Conservation (phyloP, 2,329 filamentous ascomycete species). For the Clonostachys rosea region DNA sequence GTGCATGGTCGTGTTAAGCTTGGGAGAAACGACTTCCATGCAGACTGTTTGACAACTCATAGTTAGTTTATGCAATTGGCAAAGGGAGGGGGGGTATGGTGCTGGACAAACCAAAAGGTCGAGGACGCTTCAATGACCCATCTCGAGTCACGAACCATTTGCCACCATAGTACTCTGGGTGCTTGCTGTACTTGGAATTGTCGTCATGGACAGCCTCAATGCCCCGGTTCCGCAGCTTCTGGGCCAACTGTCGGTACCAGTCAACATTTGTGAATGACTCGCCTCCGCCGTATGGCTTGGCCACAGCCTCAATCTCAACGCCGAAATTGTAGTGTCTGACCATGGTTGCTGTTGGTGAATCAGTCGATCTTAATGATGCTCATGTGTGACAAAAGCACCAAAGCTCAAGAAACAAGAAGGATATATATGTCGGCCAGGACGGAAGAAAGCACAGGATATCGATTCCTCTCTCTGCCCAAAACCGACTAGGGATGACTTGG, state of each 20-base stretch:
- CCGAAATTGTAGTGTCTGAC: slow-evolving; percentile 31
- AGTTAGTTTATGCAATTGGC: neutral
- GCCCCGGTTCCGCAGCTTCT: slow-evolving; percentile 29
- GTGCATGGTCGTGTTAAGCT: slow-evolving; percentile 24
- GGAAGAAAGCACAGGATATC: no score
- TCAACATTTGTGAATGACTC: slow-evolving; percentile 30
- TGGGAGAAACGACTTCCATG: slow-evolving; percentile 34
- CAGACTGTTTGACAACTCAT: slow-evolving; percentile 17
- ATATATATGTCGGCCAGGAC: no score
- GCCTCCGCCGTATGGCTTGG: slow-evolving; percentile 26
- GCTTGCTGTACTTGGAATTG: slow-evolving; percentile 30
- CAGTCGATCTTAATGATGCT: no score
- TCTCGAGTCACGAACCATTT: slow-evolving; percentile 35
- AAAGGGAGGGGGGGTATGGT: neutral
- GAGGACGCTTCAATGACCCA: slow-evolving; percentile 28
- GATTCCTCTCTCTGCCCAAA: no score
- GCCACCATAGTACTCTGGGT: slow-evolving; percentile 32
- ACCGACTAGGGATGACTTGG: no score
- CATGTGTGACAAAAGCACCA: no score
- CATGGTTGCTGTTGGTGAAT: slow-evolving; percentile 8
- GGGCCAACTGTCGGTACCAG: slow-evolving; percentile 31
- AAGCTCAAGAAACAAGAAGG: no score
- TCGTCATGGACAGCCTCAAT: slow-evolving; percentile 29
- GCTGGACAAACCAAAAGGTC: slow-evolving; percentile 21
- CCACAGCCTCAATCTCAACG: slow-evolving; percentile 30